Base-by-base conservation (phyloP, 345 rosid genomes). In the Hibiscus trionum region DNA sequence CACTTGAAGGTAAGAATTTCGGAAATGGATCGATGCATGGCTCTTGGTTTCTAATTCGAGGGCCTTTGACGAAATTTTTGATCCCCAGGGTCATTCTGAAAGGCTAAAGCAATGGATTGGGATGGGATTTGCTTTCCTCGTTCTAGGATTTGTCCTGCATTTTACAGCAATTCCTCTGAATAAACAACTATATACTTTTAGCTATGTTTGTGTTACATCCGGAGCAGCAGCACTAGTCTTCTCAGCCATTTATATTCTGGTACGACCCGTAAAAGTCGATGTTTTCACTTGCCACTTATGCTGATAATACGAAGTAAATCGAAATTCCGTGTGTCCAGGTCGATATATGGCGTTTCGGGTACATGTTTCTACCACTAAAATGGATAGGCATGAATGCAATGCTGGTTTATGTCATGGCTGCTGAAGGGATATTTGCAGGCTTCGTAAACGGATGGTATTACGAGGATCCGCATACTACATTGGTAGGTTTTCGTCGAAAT, bases 321-420 rank as follows among this genome's bases (percentile, higher is more conserved):
- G 12, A 49, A 12, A 27, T 27, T 55, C 11, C 5, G 11, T 1
- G 24, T 11, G 61, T 56, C 24, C 82, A 93, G 97, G 97, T 93
- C 44, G 97, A 94, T 69, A 73, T 90, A 14, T 65, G 80, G 86
- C 82, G 68, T 61, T 61, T 84, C 76, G 80, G 74, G 72, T 71
- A n/a, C 55, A 21, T 82, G 15, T 88, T 90, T 78, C 82, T 87
- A 46, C 95, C 94, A 61, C 73, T 94, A 11, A 69, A 86, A 82
- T 91, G 98, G 97, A 94, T 91, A 29, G 97, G 98, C 60, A 87
- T 88, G 98, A 94, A 91, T 55, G 93, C 96, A 1, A 91, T 94
- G 97, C 79, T 94, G 19, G 98, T 94, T 31, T 94, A 91, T 69
- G 98, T 94, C 4, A 86, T 91, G 97, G 98, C 97, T 70, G 98